These are phyloP conservation scores for Ganoderma sinense DNA, from an alignment of 1,284 basidiomycete genomes.

Conservation along the genomic window DNA sequence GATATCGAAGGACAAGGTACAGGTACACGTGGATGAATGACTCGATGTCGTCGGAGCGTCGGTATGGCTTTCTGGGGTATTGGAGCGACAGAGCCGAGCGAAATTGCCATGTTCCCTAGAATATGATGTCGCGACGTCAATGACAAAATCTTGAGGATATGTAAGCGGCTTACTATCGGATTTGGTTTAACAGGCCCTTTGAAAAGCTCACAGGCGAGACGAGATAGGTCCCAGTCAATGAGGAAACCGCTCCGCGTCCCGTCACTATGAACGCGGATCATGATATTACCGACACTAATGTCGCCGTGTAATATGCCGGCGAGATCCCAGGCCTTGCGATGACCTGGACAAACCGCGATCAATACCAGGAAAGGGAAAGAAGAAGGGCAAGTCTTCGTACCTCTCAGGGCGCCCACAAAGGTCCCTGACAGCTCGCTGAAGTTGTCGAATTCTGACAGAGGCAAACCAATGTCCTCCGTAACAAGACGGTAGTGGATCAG, in stretches of 20 bases:
- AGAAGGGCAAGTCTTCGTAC: background rate
- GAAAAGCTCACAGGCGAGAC: background rate
- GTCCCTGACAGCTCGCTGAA: conserved; percentile 3
- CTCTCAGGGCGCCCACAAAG: background rate
- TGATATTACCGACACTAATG: conserved; percentile 22
- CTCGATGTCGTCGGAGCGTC: conserved; percentile 25
- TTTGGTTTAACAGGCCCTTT: background rate
- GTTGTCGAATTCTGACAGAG: background rate
- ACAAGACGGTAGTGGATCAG: conserved; percentile 8
- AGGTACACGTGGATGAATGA: conserved; percentile 19
- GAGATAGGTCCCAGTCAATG: conserved; percentile 21
- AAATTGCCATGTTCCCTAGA: conserved; percentile 27
- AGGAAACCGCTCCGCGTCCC: background rate
- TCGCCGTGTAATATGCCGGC: conserved; percentile 15
- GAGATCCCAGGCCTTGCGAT: conserved; percentile 3
- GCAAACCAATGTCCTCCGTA: conserved; percentile 4
- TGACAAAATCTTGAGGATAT: background rate
- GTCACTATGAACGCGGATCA: conserved; percentile 9
- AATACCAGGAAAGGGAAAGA: background rate
- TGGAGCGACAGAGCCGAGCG: conserved; percentile 12
- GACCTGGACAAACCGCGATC: background rate
- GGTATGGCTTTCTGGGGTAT: conserved; percentile 14
- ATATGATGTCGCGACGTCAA: background rate
- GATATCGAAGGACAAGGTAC: conserved; percentile 2
- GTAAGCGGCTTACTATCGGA: background rate